Evolutionary conservation across 306 rosid species (phyloP), one percentile per base, ranked within the genome.

Genomic region (Pyrus pyrifolia): DNA sequence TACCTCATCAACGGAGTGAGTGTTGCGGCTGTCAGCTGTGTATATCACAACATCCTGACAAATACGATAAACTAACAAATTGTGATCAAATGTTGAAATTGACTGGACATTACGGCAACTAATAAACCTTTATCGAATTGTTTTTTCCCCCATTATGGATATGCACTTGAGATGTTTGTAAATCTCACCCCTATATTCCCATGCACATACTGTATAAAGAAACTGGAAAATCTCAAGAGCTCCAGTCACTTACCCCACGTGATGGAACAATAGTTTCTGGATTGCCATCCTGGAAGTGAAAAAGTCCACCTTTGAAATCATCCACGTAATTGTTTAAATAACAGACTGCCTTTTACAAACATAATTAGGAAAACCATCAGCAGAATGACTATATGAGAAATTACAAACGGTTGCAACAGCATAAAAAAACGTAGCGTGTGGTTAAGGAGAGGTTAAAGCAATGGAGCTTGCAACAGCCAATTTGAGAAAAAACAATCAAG

Each of bases 1-100:
- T 83, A 95, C 99, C 99, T 90, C 97, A 81, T 92, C 97, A 55
- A 95, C 97, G 35, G 97, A 88, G 85, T 92, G 99, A 81, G 83
- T 81, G 76, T 95, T 95, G 62, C 65, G 81, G 78, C 67, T 42
- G 73, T 95, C 97, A 70, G 99, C 97, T 30, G 96, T 86, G 88
- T 92, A 92, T 87, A 89, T 90, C 63, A 86, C 81, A 79, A 82
- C 96, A 82, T 95, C 99, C 99, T 95, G 89, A 77, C 70, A 66
- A 35, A 73, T 17, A 22, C 12, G 52, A 23, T 15, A 57, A 18
- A 17, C 68, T 58, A 44, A 59, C 58, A 57, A 75, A 78, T 38
- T 46, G 49, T 18, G 44, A 13, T 14, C 45, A 15, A 67, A 51
- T 45, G 29, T 64, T 73, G 11, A 67, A 73, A 76, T 11, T 17